Conservation (phyloP, 2,329 filamentous ascomycete genomes). For the Colletotrichum incanum region DNA sequence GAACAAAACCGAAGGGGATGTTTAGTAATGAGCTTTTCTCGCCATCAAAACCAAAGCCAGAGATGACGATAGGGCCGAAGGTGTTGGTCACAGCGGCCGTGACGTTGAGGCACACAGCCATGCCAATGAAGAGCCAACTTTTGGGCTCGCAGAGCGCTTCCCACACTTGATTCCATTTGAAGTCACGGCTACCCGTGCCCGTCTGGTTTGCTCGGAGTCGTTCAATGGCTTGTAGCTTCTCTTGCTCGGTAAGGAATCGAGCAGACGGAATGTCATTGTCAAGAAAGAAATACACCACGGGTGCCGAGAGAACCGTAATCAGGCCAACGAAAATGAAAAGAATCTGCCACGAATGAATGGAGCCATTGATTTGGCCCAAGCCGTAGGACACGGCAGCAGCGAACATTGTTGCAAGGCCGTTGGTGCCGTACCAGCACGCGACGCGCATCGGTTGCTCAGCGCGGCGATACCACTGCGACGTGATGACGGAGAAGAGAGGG, state of each 20-base stretch:
- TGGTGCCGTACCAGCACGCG: conserved; percentile 78
- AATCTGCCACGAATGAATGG: conserved; percentile 57
- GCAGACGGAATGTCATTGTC: conserved; percentile 72
- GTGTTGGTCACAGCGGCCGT: conserved; percentile 75
- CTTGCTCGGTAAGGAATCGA: conserved; percentile 73
- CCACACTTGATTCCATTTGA: conserved; percentile 76
- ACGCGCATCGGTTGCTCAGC: conserved; percentile 75
- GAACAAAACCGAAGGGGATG: conserved; percentile 77
- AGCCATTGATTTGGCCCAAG: conserved; percentile 65
- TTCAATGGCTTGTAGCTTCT: conserved; percentile 78
- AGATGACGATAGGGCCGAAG: conserved; percentile 76
- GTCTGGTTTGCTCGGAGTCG: conserved; percentile 82
- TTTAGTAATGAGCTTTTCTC: conserved; percentile 73
- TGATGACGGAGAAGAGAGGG: conserved; percentile 64
- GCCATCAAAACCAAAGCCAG: conserved; percentile 72
- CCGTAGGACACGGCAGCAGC: conserved; percentile 71
- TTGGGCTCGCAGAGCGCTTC: conserved; percentile 65
- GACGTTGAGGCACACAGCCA: conserved; percentile 76
- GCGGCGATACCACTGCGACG: conserved; percentile 63
- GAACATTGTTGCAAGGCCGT: conserved; percentile 70
- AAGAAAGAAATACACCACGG: conserved; percentile 72
- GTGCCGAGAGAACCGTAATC: conserved; percentile 71
- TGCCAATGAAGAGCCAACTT: conserved; percentile 72
- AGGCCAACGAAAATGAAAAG: conserved; percentile 76
- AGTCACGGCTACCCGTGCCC: conserved; percentile 80